phyloP scores from a whole-genome alignment of 805 yeast species.

The Monosporozyma servazzii region DNA sequence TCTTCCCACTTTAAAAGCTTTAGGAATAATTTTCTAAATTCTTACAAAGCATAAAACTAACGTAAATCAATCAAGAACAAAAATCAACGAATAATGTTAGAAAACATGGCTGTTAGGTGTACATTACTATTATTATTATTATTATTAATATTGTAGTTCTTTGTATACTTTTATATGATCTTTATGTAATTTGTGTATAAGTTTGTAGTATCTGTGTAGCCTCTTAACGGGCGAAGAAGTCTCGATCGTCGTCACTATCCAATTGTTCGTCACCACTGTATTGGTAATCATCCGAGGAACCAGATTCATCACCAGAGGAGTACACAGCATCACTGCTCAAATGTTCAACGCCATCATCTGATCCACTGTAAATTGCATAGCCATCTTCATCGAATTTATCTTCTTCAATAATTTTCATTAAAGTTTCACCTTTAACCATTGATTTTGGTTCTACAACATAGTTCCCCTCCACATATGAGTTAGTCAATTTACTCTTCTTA shows the following conservation, averaged over 20 bases:
- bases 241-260: constrained; percentile 47
- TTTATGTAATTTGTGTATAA: background rate
- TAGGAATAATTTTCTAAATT: background rate
- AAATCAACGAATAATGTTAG: background rate
- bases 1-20: background rate
- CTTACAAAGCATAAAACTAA: background rate
- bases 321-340: constrained; percentile 4
- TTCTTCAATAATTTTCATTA: constrained; percentile 26
- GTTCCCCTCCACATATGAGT: constrained; percentile 79
- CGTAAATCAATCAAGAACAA: background rate
- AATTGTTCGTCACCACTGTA: constrained; percentile 29
- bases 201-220: background rate
- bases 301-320: constrained; percentile 9
- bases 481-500: constrained; percentile 54
- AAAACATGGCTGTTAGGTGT: background rate
- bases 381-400: constrained; percentile 5
- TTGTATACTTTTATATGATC: background rate
- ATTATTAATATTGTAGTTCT: background rate
- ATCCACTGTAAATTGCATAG: constrained; percentile 13
- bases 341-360: constrained; percentile 24
- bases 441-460: constrained; percentile 54
- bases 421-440: constrained; percentile 48
- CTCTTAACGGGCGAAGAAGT: constrained; percentile 44
- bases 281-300: constrained; percentile 30
- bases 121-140: background rate